phyloP scores from a whole-genome alignment of 768 basidiomycete species.

The Galerina marginata region DNA sequence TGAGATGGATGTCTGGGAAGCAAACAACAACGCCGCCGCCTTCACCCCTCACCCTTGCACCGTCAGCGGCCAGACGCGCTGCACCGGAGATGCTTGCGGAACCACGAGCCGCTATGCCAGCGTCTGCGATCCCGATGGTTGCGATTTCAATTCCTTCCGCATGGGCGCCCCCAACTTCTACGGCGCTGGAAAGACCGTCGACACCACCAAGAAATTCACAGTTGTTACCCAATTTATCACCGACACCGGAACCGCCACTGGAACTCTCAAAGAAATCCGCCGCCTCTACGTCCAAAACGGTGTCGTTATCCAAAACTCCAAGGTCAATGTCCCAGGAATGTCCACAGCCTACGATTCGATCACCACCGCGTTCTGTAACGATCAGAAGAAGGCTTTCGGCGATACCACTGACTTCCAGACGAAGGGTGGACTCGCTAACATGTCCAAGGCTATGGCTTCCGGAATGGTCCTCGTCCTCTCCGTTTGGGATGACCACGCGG shows the following conservation, averaged over 20 bases:
- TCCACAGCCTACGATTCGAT: neutral
- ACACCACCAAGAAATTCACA: slow-evolving; percentile 4
- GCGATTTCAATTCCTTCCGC: slow-evolving; percentile 13
- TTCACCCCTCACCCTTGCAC: slow-evolving; percentile 9
- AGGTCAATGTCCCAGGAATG: slow-evolving; percentile 2
- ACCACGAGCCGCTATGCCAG: neutral
- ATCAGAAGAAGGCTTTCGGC: neutral
- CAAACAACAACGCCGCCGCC: neutral
- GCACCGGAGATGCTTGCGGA: neutral
- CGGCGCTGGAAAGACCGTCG: neutral
- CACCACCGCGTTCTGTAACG: neutral
- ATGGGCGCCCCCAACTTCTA: slow-evolving; percentile 6
- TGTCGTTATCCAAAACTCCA: slow-evolving; percentile 3
- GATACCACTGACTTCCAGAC: neutral
- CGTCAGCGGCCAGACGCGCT: neutral
- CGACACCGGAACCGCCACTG: slow-evolving; percentile 1
- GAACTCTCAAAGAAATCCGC: slow-evolving; percentile 2
- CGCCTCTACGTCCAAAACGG: slow-evolving; percentile 1
- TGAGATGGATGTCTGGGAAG: slow-evolving; percentile 17
- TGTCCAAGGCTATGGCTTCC: slow-evolving; percentile 1
- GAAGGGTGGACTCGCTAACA: neutral
- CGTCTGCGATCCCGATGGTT: neutral
- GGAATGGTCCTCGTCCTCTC: slow-evolving; percentile 10
- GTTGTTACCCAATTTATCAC: slow-evolving; percentile 11
- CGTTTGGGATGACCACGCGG: slow-evolving; percentile 3